phyloP scores from a whole-genome alignment of 805 yeast species.

The Clavispora phyllophila region DNA sequence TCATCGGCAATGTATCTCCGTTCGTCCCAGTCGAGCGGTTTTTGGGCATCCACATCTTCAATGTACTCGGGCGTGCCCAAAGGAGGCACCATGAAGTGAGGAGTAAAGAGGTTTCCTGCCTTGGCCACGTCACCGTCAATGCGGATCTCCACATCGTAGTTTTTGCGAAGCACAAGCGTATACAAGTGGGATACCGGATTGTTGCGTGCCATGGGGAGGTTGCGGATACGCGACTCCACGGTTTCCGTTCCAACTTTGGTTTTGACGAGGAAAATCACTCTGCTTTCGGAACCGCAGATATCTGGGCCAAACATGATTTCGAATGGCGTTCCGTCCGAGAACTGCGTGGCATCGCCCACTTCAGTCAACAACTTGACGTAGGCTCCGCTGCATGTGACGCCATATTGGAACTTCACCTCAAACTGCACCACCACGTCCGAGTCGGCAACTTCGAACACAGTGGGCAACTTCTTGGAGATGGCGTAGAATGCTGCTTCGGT shows the following conservation, averaged over 20 bases:
- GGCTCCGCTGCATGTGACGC: slow-evolving; percentile 83
- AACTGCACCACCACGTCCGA: slow-evolving; percentile 79
- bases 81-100: slow-evolving; percentile 55
- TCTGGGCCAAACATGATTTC: slow-evolving; percentile 95
- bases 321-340: slow-evolving; percentile 65
- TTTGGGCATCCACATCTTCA: slow-evolving; percentile 49
- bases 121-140: slow-evolving; percentile 70
- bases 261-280: slow-evolving; percentile 69
- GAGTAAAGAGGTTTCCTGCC: slow-evolving; percentile 58
- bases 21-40: slow-evolving; percentile 86
- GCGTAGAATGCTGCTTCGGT: slow-evolving; percentile 79
- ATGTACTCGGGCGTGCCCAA: slow-evolving; percentile 64
- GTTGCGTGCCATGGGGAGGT: slow-evolving; percentile 63
- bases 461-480: slow-evolving; percentile 57
- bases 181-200: slow-evolving; percentile 61
- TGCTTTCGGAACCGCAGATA: slow-evolving; percentile 75
- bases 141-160: slow-evolving; percentile 72
- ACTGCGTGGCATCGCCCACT: slow-evolving; percentile 38
- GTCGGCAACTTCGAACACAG: slow-evolving; percentile 53
- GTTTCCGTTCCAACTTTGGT: slow-evolving; percentile 49
- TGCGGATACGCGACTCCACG: slow-evolving; percentile 63
- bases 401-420: slow-evolving; percentile 80
- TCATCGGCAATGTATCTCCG: slow-evolving; percentile 58
- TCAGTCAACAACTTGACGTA: slow-evolving; percentile 67
- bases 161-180: slow-evolving; percentile 65